A percentile compares a stretch with the other conserved stretches of the same genome.
phyloP scores from a whole-genome alignment of 2,329 filamentous ascomycete genomes.

The Helminthosporium solani region DNA sequence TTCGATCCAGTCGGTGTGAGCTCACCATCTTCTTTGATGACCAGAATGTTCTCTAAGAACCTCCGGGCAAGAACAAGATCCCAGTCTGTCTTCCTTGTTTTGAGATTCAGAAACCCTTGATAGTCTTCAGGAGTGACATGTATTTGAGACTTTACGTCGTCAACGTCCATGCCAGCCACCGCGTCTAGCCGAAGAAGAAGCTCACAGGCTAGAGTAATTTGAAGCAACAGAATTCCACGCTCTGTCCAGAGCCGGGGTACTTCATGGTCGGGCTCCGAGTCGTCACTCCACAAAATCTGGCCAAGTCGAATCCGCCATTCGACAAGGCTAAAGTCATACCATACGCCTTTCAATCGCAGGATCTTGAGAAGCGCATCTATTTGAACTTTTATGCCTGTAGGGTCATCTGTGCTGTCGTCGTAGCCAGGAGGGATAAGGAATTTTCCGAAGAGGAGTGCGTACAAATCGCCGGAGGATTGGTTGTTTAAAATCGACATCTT shows the following conservation, averaged over 20 bases:
- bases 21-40: slow-evolving; percentile 32
- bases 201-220: slow-evolving; percentile 57
- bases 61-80: slow-evolving; percentile 55
- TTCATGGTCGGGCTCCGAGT: slow-evolving; percentile 22
- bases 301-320: slow-evolving; percentile 74
- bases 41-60: slow-evolving; percentile 54
- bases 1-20: slow-evolving; percentile 20
- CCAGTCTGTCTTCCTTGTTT: slow-evolving; percentile 57
- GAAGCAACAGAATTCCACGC: slow-evolving; percentile 56
- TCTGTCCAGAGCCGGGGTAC: slow-evolving; percentile 40
- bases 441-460: slow-evolving; percentile 46
- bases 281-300: slow-evolving; percentile 66
- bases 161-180: slow-evolving; percentile 34
- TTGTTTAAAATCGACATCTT: slow-evolving; percentile 54
- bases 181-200: slow-evolving; percentile 57
- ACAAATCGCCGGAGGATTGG: slow-evolving; percentile 54
- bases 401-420: slow-evolving; percentile 50
- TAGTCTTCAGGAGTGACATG: slow-evolving; percentile 48
- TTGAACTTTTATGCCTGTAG: slow-evolving; percentile 66
- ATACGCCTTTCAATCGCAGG: slow-evolving; percentile 65
- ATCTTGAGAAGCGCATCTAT: slow-evolving; percentile 68
- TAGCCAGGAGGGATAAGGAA: slow-evolving; percentile 44
- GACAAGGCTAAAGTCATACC: slow-evolving; percentile 72
- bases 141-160: slow-evolving; percentile 42
- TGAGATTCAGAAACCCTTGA: slow-evolving; percentile 47